Conservation (phyloP, 306 rosid species). For the Corylus americana region DNA sequence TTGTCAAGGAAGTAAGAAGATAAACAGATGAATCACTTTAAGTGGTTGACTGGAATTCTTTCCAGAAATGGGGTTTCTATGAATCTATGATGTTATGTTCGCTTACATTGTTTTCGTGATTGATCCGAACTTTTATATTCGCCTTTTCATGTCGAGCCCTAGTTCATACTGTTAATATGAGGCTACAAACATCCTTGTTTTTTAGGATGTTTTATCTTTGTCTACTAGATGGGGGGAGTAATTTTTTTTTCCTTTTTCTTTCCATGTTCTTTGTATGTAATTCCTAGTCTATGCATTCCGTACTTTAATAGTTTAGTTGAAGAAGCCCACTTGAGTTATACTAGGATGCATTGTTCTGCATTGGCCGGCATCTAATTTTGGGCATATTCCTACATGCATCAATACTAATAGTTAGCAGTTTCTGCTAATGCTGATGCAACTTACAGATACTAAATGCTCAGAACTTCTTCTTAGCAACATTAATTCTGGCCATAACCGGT, state of each 20-base stretch:
- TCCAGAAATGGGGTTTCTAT: background rate
- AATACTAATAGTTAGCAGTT: background rate
- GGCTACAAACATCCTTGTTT: background rate
- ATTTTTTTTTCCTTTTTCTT: background rate
- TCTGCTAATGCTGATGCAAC: background rate
- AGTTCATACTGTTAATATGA: slow-evolving; percentile 1
- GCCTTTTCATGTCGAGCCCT: background rate
- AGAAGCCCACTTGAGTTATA: background rate
- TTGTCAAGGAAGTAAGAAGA: background rate
- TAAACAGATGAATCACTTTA: background rate
- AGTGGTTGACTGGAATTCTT: background rate
- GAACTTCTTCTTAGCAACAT: background rate
- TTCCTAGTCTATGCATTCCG: background rate
- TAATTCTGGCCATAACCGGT: background rate
- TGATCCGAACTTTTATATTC: background rate
- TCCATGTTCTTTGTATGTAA: background rate
- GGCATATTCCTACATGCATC: background rate
- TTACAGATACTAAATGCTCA: background rate
- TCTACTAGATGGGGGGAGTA: background rate
- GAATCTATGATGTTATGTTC: background rate
- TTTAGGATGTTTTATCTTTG: background rate
- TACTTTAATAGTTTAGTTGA: background rate
- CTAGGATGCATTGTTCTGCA: background rate
- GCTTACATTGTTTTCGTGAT: background rate
- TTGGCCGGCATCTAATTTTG: background rate